Evolutionary conservation across 1,139 yeast species (phyloP).

Genomic region (Saccharomyces uvarum): DNA sequence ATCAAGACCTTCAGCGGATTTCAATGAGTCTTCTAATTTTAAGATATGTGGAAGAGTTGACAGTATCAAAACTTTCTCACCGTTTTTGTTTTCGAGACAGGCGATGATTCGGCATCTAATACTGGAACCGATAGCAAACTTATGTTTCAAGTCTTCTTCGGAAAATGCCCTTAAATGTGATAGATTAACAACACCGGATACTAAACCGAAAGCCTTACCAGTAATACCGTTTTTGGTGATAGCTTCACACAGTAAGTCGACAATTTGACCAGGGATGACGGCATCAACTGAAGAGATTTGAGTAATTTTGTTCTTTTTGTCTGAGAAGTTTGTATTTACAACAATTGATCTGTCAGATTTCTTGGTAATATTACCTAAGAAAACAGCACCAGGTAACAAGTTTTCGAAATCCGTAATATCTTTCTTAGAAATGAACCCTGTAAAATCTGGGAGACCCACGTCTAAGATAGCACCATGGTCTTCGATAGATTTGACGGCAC

Average conservation of each 20-base stretch:
- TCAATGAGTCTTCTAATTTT: constrained; percentile 21
- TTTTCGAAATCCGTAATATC: constrained; percentile 38
- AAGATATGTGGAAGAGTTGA: constrained; percentile 57
- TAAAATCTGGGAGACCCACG: constrained; percentile 49
- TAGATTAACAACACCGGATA: constrained; percentile 62
- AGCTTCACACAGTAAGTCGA: constrained; percentile 64
- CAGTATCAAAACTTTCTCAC: constrained; percentile 52
- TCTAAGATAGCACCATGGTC: constrained; percentile 84
- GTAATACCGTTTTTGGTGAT: constrained; percentile 53
- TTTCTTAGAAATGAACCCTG: constrained; percentile 74
- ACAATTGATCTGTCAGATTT: constrained; percentile 55
- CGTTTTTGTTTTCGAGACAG: constrained; percentile 44
- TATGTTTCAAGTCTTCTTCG: constrained; percentile 48
- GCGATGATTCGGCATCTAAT: constrained; percentile 67
- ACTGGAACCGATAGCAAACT: constrained; percentile 57
- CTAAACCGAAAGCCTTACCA: constrained; percentile 62
- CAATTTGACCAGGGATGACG: constrained; percentile 74
- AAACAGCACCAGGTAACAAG: constrained; percentile 40
- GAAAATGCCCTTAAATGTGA: constrained; percentile 54
- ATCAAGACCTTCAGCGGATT: constrained; percentile 36
- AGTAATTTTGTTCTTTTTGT: constrained; percentile 42
- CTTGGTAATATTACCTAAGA: constrained; percentile 43
- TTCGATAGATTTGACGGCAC: constrained; percentile 69
- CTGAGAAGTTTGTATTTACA: constrained; percentile 39
- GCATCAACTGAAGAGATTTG: constrained; percentile 68